Evolutionary conservation across 2,329 filamentous ascomycete genomes (phyloP), one percentile per base, ranked within the genome.

Genomic region (Aspergillus sp.): DNA sequence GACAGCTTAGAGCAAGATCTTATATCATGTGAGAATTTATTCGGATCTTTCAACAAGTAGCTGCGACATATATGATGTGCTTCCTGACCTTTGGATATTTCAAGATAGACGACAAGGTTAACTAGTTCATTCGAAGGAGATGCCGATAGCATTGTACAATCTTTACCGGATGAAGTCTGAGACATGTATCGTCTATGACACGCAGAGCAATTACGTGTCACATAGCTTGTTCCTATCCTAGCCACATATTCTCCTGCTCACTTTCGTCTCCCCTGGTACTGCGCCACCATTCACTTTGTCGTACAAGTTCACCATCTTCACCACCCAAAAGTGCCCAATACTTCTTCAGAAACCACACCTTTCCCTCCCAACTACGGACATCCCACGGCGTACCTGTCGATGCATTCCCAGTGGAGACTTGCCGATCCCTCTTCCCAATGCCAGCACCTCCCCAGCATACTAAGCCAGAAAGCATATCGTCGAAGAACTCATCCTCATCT

Each of bases 331-430:
- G 60, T 57, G 65, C 63, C 53, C 68, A 72, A 62, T 78, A 80
- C 63, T 81, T 81, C 43, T 75, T 72, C 41, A 81, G 57, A 61
- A 81, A 81, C 79, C 79, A 81, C 2, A 70, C 63, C 57, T 72
- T 74, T 2, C 76, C 79, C 60, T 81, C 79, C 79, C 79, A 81
- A 59, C 77, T 79, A 12, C 79, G 73, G 38, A 70, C 69, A 57
- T 80, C 79, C 79, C 79, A 81, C 0, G 79, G 75, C n/a, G 79
- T 74, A 15, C 75, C 74, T 5, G 76, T 74, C 21, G 66, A 66
- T 10, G 47, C 56, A 56, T 57, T 38, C 10, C 65, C 63, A 28
- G 60, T 58, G 10, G 63, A 60, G 10, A 10, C 9, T 25, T 62
- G 52, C 17, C 62, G 63, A 56, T 68, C 66, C 41, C 32, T 55